A percentile compares a stretch with the other conserved stretches of the same genome.
These are phyloP conservation scores for Pascua sp. DNA, from an alignment of 1,284 basidiomycete species.

Conservation along the genomic window DNA sequence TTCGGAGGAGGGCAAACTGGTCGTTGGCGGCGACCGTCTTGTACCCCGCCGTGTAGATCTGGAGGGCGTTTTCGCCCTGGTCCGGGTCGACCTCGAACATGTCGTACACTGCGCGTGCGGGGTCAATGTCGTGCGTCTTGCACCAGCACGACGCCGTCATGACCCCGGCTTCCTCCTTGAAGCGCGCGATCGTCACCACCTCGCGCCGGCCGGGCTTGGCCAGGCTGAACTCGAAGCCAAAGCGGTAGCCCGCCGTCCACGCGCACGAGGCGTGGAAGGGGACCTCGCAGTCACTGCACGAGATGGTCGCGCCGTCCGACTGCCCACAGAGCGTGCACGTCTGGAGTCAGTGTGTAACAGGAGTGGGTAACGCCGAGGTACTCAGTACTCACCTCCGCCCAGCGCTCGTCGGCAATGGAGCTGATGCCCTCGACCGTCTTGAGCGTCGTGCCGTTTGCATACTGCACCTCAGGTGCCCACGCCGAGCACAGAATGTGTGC, in stretches of 20 bases:
- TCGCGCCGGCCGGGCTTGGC: constrained; percentile 67
- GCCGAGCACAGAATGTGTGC: constrained; percentile 84
- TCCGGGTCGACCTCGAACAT: constrained; percentile 76
- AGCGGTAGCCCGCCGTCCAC: constrained; percentile 72
- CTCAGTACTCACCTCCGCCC: constrained; percentile 32
- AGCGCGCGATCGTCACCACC: constrained; percentile 64
- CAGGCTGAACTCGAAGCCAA: constrained; percentile 85
- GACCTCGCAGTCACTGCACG: constrained; percentile 74
- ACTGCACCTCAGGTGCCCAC: constrained; percentile 78
- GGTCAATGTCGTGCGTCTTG: constrained; percentile 64
- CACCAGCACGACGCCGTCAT: constrained; percentile 80
- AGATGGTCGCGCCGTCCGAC: constrained; percentile 72
- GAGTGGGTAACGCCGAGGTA: neutral
- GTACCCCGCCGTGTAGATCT: constrained; percentile 76
- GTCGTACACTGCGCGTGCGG: constrained; percentile 65
- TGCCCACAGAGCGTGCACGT: constrained; percentile 59
- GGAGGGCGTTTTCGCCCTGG: constrained; percentile 67
- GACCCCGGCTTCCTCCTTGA: constrained; percentile 78
- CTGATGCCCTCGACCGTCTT: constrained; percentile 83
- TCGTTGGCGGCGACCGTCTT: constrained; percentile 65
- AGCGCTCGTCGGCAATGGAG: constrained; percentile 56
- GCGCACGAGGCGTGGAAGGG: constrained; percentile 88
- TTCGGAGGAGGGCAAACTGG: constrained; percentile 76
- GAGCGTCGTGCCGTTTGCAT: constrained; percentile 67
- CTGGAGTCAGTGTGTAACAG: neutral